A percentile compares a stretch with the other conserved stretches of the same genome.
Conservation (phyloP, 2,329 filamentous ascomycete species). For the Phialophora tarda region DNA sequence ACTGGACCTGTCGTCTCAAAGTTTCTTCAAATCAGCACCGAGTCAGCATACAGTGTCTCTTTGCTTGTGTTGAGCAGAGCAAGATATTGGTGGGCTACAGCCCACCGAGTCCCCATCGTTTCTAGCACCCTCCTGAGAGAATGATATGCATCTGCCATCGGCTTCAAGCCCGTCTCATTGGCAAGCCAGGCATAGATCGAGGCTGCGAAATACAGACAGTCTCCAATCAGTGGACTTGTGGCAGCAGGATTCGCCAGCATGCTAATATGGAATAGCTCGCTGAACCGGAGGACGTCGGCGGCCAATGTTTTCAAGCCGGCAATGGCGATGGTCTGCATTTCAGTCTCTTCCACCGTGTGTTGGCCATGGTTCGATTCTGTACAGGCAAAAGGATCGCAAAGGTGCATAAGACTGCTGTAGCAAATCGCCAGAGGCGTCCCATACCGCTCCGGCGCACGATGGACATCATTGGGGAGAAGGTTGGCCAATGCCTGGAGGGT, state of each 20-base stretch:
- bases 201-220: slow-evolving; percentile 46
- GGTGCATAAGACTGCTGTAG: slow-evolving; percentile 43
- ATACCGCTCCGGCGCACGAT: slow-evolving; percentile 36
- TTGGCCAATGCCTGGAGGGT: slow-evolving; percentile 43
- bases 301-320: slow-evolving; percentile 35
- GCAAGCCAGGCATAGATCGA: slow-evolving; percentile 45
- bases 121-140: slow-evolving; percentile 33
- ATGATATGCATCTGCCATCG: slow-evolving; percentile 32
- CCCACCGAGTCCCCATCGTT: slow-evolving; percentile 37
- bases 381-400: slow-evolving; percentile 46
- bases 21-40: slow-evolving; percentile 13
- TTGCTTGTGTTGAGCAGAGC: slow-evolving; percentile 35
- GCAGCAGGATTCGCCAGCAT: slow-evolving; percentile 32
- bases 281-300: slow-evolving; percentile 35
- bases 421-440: slow-evolving; percentile 45
- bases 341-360: slow-evolving; percentile 43
- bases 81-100: slow-evolving; percentile 39
- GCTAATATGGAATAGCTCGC: slow-evolving; percentile 21
- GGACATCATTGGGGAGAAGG: slow-evolving; percentile 41
- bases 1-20: not conserved
- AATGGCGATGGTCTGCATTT: slow-evolving; percentile 46
- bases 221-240: slow-evolving; percentile 40
- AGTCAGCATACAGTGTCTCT: slow-evolving; percentile 30
- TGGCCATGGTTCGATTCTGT: slow-evolving; percentile 41
- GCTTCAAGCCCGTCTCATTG: slow-evolving; percentile 42